Percentiles rank a stretch among this genome's conserved stretches.
Conservation (phyloP, 2,329 filamentous ascomycete genomes). For the Ophiocordyceps camponoti-saundersi region DNA sequence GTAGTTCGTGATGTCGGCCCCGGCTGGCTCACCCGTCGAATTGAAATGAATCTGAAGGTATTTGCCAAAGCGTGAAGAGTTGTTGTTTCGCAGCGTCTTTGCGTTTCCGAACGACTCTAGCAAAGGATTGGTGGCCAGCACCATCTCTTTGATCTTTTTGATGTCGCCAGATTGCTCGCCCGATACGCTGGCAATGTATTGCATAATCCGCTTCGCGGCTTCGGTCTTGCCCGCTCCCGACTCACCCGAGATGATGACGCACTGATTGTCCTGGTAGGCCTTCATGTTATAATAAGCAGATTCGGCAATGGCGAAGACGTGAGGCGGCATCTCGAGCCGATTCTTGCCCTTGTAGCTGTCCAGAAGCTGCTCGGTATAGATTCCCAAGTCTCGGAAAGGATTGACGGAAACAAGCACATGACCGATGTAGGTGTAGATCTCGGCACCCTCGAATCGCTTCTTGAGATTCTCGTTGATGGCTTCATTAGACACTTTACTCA, state of each 20-base stretch:
- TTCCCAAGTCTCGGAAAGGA: constrained; percentile 90
- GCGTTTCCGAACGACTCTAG: constrained; percentile 97
- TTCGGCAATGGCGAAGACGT: constrained; percentile 96
- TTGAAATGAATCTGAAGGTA: constrained; percentile 98
- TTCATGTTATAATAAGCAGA: constrained; percentile 99
- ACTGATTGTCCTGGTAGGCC: constrained; percentile 96
- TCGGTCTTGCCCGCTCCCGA: constrained; percentile 98
- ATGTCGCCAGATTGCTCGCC: constrained; percentile 73
- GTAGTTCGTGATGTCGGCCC: constrained; percentile 97
- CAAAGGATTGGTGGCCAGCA: constrained; percentile 90
- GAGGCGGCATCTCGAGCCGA: constrained; percentile 81
- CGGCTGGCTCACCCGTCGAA: constrained; percentile 72
- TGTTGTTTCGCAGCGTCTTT: constrained; percentile 96
- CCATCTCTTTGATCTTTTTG: constrained; percentile 97
- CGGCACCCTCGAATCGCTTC: constrained; percentile 90
- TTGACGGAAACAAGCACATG: constrained; percentile 99
- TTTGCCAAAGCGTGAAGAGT: constrained; percentile 95
- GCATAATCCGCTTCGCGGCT: constrained; percentile 96
- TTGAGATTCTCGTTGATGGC: constrained; percentile 98
- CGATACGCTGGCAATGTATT: constrained; percentile 96
- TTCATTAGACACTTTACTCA: constrained; percentile 98
- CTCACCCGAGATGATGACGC: constrained; percentile 97
- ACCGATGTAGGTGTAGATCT: constrained; percentile 99
- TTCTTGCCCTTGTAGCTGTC: constrained; percentile 95
- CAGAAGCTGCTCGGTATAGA: constrained; percentile 90